These are phyloP conservation scores for Smallanthus sonchifolius DNA, from an alignment of 129 eudicot genomes.

Conservation along the genomic window DNA sequence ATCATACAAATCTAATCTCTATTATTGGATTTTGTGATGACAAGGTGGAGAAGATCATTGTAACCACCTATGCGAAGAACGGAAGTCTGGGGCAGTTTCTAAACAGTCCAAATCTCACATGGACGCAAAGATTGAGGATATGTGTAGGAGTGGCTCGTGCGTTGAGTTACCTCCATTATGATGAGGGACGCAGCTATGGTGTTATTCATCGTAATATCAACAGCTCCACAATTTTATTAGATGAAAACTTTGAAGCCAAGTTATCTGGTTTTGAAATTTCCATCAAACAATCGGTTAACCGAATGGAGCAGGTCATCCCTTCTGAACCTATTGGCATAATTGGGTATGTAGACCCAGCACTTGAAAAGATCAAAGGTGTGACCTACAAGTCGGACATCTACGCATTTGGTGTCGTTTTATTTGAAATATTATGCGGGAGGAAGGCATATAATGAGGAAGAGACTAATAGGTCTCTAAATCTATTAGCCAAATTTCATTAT, in stretches of 20 bases:
- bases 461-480: no score
- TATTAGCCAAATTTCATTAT: no score
- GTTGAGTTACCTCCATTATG: background rate
- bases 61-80: background rate
- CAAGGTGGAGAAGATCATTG: background rate
- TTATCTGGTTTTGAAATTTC: background rate
- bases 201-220: background rate
- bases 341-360: background rate
- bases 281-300: background rate
- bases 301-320: background rate
- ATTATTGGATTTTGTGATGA: background rate
- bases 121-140: background rate
- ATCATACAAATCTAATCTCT: background rate
- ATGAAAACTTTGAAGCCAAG: background rate
- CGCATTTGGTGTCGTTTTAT: background rate
- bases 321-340: background rate
- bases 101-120: background rate
- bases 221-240: background rate
- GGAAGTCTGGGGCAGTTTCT: background rate
- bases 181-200: background rate
- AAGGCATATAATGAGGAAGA: no score
- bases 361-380: background rate
- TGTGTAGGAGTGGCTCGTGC: background rate
- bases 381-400: background rate
- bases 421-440: background rate